Conservation (phyloP, 495 filamentous ascomycete species). For the Staphylotrichum tortipilum region DNA sequence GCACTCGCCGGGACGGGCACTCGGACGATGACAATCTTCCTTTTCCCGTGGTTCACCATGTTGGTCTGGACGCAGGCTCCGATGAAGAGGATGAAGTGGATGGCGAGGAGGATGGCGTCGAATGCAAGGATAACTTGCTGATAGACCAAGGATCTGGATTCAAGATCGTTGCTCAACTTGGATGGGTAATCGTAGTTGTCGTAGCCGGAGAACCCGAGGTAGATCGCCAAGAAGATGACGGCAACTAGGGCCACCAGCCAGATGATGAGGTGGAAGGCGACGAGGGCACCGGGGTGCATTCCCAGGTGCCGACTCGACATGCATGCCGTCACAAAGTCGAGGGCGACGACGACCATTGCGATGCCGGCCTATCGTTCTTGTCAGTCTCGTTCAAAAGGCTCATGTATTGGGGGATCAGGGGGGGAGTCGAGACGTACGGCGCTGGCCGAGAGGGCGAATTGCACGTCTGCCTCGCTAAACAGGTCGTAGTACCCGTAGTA, state of each 20-base stretch:
- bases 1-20: slow-evolving; percentile 3
- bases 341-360: slow-evolving; percentile 27
- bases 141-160: not conserved
- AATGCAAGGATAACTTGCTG: slow-evolving; percentile 16
- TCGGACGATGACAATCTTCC: slow-evolving; percentile 3
- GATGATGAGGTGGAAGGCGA: slow-evolving; percentile 31
- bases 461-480: not conserved
- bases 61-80: slow-evolving; percentile 37
- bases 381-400: not conserved
- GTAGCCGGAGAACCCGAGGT: not conserved
- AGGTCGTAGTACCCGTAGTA: not conserved
- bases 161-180: no score
- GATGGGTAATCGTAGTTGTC: slow-evolving; percentile 11
- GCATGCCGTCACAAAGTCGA: slow-evolving; percentile 28
- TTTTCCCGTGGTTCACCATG: slow-evolving; percentile 16
- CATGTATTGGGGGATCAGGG: not conserved
- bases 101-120: slow-evolving; percentile 11
- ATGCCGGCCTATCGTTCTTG: slow-evolving; percentile 21
- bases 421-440: slow-evolving; percentile 8
- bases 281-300: slow-evolving; percentile 32
- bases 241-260: slow-evolving; percentile 14
- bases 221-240: slow-evolving; percentile 8
- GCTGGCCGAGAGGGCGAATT: slow-evolving; percentile 5
- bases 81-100: slow-evolving; percentile 36
- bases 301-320: slow-evolving; percentile 18